Base-by-base conservation (phyloP, 2,329 filamentous ascomycete genomes). In the Calycina herbarum region DNA sequence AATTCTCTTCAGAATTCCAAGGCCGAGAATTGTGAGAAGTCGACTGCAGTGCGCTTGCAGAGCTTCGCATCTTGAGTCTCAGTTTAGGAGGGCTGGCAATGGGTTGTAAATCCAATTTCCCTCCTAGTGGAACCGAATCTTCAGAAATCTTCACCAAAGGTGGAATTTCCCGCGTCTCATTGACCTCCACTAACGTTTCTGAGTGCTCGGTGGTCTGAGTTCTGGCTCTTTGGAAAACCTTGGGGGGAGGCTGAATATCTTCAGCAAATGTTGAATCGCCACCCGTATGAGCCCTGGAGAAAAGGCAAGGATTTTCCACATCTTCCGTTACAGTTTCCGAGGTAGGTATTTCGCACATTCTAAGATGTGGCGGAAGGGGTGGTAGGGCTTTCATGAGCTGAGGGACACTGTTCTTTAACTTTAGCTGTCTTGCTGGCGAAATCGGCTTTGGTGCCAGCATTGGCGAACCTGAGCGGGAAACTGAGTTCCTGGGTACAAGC, bases 351-450 rank as follows among this genome's bases (percentile, higher is more conserved):
- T 33, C 63, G 38, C 31, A 59, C 45, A 29, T 64, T 29, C n/a
- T 40, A 29, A 65, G 64, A 42, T 74, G 68, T 11, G 69, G 68
- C 31, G 75, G 73, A 24, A 75, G 40, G 8, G 72, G 64, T 29
- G 75, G 75, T 27, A 76, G 70, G 33, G 74, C 71, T 64, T 77
- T 76, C 74, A 76, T 77, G 10, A 76, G 67, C 38, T 75, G 73
- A 29, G 74, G 73, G 24, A 76, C 68, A 62, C 75, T 77, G 38
- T 76, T 76, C 59, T 76, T 75, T 42, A 76, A 63, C 61, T 71
- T 76, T 40, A 75, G 58, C 59, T 75, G 71, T 40, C 74, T 73
- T 56, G 72, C 74, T 40, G 74, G 74, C 35, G 74, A 76, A 29
- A 76, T 75, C n/a, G 75, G 73, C 57, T 75, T 75, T 56, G 75